Evolutionary conservation across 2,329 filamentous ascomycete species (phyloP).

Genomic region (Clarireedia hainanense): DNA sequence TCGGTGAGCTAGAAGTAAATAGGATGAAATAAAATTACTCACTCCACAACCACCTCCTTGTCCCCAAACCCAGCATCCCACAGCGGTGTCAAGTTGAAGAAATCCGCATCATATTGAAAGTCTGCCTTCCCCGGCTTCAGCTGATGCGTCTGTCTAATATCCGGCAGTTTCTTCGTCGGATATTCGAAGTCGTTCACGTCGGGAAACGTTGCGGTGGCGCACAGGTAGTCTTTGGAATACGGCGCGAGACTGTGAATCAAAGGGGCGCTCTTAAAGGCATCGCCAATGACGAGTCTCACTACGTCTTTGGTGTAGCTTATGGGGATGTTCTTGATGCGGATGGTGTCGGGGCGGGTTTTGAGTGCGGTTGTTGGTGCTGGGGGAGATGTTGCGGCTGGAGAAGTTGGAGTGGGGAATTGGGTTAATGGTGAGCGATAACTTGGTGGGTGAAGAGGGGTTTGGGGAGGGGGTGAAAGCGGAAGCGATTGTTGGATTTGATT

Average conservation of each 20-base stretch:
- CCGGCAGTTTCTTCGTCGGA: neutral
- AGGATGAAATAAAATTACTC: neutral
- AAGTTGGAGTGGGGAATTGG: neutral
- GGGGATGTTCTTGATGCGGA: slow-evolving; percentile 4
- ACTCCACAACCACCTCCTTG: neutral
- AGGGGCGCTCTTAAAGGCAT: neutral
- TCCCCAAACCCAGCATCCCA: neutral
- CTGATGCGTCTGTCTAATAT: neutral
- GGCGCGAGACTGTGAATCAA: neutral
- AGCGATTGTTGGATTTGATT: neutral
- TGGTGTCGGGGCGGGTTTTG: slow-evolving; percentile 5
- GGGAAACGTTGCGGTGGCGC: slow-evolving; percentile 3
- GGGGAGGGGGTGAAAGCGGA: neutral
- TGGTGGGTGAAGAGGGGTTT: neutral
- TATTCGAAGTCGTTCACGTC: neutral
- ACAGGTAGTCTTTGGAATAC: neutral
- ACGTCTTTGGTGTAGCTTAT: neutral
- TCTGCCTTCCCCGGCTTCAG: neutral
- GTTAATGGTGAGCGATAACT: neutral
- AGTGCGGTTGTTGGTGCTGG: neutral
- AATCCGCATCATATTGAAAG: slow-evolving; percentile 4
- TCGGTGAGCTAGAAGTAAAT: neutral
- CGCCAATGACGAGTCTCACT: neutral
- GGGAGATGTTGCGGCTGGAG: neutral
- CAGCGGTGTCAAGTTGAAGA: neutral